Evolutionary conservation across 179 eudicot genomes (phyloP).

Genomic region (Corrigiola litoralis): DNA sequence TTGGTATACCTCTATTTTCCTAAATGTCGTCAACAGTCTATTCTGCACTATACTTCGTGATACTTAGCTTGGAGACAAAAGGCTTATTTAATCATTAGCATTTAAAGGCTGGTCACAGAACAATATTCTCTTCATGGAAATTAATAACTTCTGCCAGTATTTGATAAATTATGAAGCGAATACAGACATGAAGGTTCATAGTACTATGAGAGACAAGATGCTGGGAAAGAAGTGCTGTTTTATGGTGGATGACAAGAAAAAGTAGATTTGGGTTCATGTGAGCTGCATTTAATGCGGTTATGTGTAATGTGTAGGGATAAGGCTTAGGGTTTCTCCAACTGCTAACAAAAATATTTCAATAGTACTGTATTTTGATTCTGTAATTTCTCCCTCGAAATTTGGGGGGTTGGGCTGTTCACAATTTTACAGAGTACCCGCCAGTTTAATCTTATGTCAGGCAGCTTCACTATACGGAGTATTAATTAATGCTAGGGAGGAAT

Average conservation of each 20-base stretch:
- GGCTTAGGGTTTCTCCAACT: no score
- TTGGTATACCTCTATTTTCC: no score
- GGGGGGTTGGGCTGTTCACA: no score
- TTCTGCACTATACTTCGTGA: no score
- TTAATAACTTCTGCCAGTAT: not conserved
- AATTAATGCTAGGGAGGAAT: no score
- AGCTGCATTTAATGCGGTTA: slow-evolving; percentile 17
- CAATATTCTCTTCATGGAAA: not conserved
- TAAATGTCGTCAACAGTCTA: no score
- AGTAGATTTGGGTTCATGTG: slow-evolving; percentile 25
- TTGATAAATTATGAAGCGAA: not conserved
- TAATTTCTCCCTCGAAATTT: no score
- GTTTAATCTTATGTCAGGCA: no score
- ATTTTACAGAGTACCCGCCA: no score
- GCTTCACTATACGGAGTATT: no score
- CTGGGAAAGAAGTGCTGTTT: slow-evolving; percentile 24
- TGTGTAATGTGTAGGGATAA: not conserved
- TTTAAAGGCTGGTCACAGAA: not conserved
- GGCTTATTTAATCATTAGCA: slow-evolving; percentile 6
- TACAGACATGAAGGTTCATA: slow-evolving; percentile 19
- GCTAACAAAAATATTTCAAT: no score
- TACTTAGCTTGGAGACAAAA: not conserved
- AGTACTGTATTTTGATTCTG: no score
- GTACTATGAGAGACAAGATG: slow-evolving; percentile 28
- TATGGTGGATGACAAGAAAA: slow-evolving; percentile 6